Evolutionary conservation across 2,329 filamentous ascomycete species (phyloP), one percentile per base, ranked within the genome.

Genomic region (Xylariaceae sp.): DNA sequence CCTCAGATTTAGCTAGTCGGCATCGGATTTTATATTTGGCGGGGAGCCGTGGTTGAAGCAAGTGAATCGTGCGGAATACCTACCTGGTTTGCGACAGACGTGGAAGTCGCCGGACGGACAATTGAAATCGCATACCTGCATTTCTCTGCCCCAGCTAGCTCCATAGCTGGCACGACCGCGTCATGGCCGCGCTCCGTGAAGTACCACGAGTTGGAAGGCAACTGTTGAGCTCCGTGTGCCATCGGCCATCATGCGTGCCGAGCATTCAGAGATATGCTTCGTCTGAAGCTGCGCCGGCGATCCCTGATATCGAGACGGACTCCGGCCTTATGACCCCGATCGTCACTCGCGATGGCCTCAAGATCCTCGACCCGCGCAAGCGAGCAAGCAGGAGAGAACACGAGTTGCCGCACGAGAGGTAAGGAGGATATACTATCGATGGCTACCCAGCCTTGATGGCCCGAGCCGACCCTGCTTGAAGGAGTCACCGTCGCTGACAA

Each of bases 281-380:
- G n/a, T 78, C 77, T 51, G 73, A 76, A 61, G 74, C 74, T 10
- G 69, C 71, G 54, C 70, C 71, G 56, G 74, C 75, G 9, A 70
- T 82, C 47, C 67, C 72, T 51, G 82, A 84, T 61, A 75, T 85
- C 61, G 82, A 85, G 67, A 64, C 72, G 45, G 75, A 78, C 39
- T 82, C 82, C 55, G 78, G 80, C 37, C 76, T 84, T 65, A 67
- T 68, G 42, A 72, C 75, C 15, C 77, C 80, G 18, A 63, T 72
- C 42, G 65, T 72, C 3, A 65, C 62, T 8, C 74, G 55, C 73
- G 75, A 64, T 71, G 74, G 55, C 67, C 68, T 64, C 68, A 73
- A 62, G 72, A 82, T 66, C 76, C 78, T 18, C 75, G 81, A 63
- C 76, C 78, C 70, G 73, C 79, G 82, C 79, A 70, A 65, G 65